A percentile compares a stretch with the other conserved stretches of the same genome.
Evolutionary conservation across 2,329 filamentous ascomycete species (phyloP).

Genomic region (Penicillium sp.): DNA sequence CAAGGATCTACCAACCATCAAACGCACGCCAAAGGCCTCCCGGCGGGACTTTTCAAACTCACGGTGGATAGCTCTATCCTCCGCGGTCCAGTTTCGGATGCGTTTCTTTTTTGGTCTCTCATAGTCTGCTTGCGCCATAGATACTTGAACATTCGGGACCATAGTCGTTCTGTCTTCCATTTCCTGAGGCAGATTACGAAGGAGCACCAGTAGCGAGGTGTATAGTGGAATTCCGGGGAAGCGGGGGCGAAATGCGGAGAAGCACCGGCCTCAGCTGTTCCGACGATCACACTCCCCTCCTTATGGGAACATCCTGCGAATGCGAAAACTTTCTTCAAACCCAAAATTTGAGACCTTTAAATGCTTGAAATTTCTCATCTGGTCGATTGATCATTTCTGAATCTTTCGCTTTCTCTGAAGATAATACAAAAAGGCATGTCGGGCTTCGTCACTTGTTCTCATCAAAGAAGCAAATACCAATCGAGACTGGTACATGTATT

Average conservation of each 20-base stretch:
- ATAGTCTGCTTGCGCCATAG: not conserved
- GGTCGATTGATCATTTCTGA: too few relatives aligned
- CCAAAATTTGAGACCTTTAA: too few relatives aligned
- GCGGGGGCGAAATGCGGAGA: conserved; percentile 14
- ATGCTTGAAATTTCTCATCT: too few relatives aligned
- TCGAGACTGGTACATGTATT: too few relatives aligned
- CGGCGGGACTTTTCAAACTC: conserved; percentile 44
- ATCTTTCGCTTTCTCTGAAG: too few relatives aligned
- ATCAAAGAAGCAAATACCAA: too few relatives aligned
- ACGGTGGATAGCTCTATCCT: conserved; percentile 45
- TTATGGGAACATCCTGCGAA: not conserved
- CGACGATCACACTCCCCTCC: not conserved
- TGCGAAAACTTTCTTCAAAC: not conserved
- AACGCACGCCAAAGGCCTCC: conserved; percentile 44
- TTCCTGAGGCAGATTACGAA: not conserved
- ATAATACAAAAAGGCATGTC: too few relatives aligned
- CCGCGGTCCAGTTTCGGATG: conserved; percentile 30
- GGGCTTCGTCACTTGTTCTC: too few relatives aligned
- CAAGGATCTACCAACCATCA: conserved; percentile 29
- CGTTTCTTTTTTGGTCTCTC: conserved; percentile 14
- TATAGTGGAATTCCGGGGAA: conserved; percentile 12
- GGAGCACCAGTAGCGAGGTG: not conserved
- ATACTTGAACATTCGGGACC: not conserved
- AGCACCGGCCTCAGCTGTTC: not conserved
- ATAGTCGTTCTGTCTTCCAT: not conserved